Base-by-base conservation (phyloP, 305 asterid species). In the Ilex paraguariensis region DNA sequence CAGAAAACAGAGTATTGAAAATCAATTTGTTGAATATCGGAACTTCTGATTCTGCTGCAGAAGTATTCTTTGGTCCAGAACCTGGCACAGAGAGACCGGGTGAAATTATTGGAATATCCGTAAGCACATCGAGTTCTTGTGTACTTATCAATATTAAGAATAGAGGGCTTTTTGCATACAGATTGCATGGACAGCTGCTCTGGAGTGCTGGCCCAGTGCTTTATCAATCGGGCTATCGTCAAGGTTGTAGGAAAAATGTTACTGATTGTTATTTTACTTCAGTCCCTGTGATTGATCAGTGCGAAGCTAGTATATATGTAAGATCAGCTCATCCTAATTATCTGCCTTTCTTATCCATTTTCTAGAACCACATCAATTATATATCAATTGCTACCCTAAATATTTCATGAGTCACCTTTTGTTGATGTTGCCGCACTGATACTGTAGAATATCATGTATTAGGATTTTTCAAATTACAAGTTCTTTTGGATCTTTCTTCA, bases 201-300 rank as follows among this genome's bases (percentile, higher is more conserved):
- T 93, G 99, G 99, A 84, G 88, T 56, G 95, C 92, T 44, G 97
- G 97, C 60, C 95, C 96, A 0, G 82, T 90, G 48, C 82, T 86
- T 65, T 80, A 86, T 76, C 95, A 68, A 72, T 86, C 83, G 30
- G 97, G 95, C 21, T 90, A 80, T 78, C 92, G 90, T 57, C 96
- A 84, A 83, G 99, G 99, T 54, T 90, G 97, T 70, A 69, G 78
- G 77, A 84, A 70, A 66, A 87, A 83, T 32, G 32, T 77, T 13
- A 72, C 87, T 0, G 87, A 73, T 1, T 93, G 97, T 75, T 86
- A 83, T 77, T 90, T 90, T 63, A 69, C 81, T 59, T 84, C 97
- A 11, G 68, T 17, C 2, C 97, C 99, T n/a, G 85, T 85, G 61
- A 80, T 90, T 58, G 97, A 90, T 84, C 96, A 93, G 28, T 93